Evolutionary conservation across 192 early-diverging fungal genomes (phyloP).

Genomic region (Nowakowskiella sp.): DNA sequence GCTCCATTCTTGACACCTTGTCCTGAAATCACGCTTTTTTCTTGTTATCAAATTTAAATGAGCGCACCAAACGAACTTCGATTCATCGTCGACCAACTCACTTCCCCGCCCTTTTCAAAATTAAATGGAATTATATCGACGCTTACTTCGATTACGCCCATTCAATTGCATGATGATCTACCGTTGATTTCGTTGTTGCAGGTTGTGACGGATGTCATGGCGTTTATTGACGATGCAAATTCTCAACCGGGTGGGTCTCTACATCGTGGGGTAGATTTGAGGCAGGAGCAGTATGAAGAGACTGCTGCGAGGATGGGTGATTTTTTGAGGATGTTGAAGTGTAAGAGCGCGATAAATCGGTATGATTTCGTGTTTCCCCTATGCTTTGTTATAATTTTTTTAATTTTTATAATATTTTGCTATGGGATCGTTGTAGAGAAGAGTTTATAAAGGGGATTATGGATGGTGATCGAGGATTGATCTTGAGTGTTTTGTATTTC

Average conservation of each 20-base stretch:
- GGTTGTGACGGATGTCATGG: constrained; percentile 36
- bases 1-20: no score
- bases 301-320: constrained; percentile 31
- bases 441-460: constrained; percentile 25
- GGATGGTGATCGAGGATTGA: constrained; percentile 23
- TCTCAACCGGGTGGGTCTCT: constrained; percentile 2
- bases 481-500: constrained; percentile 36
- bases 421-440: constrained; percentile 13
- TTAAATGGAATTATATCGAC: not conserved
- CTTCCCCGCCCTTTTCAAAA: not conserved
- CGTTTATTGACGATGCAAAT: constrained; percentile 34
- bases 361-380: not conserved
- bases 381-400: not conserved
- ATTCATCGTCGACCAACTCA: not conserved
- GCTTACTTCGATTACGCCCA: constrained; percentile 12
- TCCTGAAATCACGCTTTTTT: no score
- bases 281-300: constrained; percentile 41
- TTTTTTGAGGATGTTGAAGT: constrained; percentile 44
- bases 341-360: constrained; percentile 20
- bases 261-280: constrained; percentile 22
- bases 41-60: no score
- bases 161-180: constrained; percentile 52
- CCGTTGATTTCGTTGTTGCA: constrained; percentile 31
- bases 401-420: constrained; percentile 5
- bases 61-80: not conserved